Conservation (phyloP, 495 filamentous ascomycete genomes). For the Penicilliopsis zonata region DNA sequence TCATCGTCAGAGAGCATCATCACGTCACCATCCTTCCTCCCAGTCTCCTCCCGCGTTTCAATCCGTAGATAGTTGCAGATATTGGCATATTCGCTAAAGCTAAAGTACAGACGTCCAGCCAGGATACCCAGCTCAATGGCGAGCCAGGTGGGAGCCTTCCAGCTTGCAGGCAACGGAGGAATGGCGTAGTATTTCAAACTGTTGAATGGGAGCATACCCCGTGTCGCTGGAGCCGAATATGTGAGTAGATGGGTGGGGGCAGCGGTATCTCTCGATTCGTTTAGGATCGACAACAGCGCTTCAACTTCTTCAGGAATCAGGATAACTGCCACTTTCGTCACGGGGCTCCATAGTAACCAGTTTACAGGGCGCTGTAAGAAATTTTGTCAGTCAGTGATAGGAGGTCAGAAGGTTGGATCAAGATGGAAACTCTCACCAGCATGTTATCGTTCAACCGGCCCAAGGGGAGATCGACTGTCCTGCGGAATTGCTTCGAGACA, state of each 20-base stretch:
- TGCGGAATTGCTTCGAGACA: slow-evolving; percentile 22
- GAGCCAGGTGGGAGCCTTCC: slow-evolving; percentile 30
- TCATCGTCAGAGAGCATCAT: no score
- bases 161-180: slow-evolving; percentile 25
- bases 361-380: slow-evolving; percentile 25
- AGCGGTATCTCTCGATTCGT: slow-evolving; percentile 4
- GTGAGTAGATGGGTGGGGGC: slow-evolving; percentile 25
- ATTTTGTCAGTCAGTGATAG: slow-evolving; percentile 1
- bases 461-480: slow-evolving; percentile 11
- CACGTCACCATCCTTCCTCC: no score
- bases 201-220: slow-evolving; percentile 42
- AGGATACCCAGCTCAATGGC: slow-evolving; percentile 42
- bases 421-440: slow-evolving; percentile 12
- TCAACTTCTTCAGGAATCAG: slow-evolving; percentile 44
- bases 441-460: slow-evolving; percentile 18
- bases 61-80: slow-evolving; percentile 14
- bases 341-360: slow-evolving; percentile 26
- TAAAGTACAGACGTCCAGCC: slow-evolving; percentile 43
- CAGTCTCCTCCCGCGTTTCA: not conserved
- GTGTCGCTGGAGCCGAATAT: slow-evolving; percentile 42
- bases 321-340: slow-evolving; percentile 26
- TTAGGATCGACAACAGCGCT: slow-evolving; percentile 24
- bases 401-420: not conserved
- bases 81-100: slow-evolving; percentile 23
- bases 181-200: slow-evolving; percentile 31